A percentile compares a stretch with the other conserved stretches of the same genome.
These are phyloP conservation scores for Phylloporus rhodoxanthus DNA, from an alignment of 768 basidiomycete genomes.

Conservation along the genomic window DNA sequence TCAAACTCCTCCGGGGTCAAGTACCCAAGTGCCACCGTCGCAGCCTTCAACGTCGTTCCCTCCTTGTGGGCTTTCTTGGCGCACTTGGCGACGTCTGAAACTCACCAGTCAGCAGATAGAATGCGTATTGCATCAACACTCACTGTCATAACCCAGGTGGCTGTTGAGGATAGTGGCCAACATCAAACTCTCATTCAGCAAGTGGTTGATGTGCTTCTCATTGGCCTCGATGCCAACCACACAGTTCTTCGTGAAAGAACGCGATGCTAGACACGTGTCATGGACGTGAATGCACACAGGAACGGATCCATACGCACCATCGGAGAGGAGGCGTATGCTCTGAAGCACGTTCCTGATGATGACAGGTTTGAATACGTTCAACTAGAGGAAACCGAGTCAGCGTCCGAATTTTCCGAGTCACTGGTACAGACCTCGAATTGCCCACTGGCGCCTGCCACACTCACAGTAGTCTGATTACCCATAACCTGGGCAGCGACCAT, in stretches of 20 bases:
- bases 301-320: slow-evolving; percentile 50
- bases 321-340: slow-evolving; percentile 88
- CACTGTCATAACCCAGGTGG: slow-evolving; percentile 94
- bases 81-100: slow-evolving; percentile 88
- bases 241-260: slow-evolving; percentile 96
- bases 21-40: slow-evolving; percentile 82
- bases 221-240: slow-evolving; percentile 95
- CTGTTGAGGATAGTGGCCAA: slow-evolving; percentile 96
- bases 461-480: slow-evolving; percentile 92
- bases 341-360: slow-evolving; percentile 97
- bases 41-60: slow-evolving; percentile 93
- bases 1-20: slow-evolving; percentile 91
- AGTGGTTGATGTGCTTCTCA: slow-evolving; percentile 82
- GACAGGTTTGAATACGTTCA: slow-evolving; percentile 99
- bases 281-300: slow-evolving; percentile 1
- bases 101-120: slow-evolving; percentile 6
- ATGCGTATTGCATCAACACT: slow-evolving; percentile 31
- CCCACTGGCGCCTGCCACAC: slow-evolving; percentile 88
- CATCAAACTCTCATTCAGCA: slow-evolving; percentile 96
- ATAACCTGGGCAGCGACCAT: slow-evolving; percentile 99
- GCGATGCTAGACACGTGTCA: slow-evolving; percentile 47
- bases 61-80: slow-evolving; percentile 99
- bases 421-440: slow-evolving; percentile 85
- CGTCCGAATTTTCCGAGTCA: slow-evolving; percentile 4
- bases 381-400: slow-evolving; percentile 37